Base-by-base conservation (phyloP, 371 early-diverging fungal genomes). In the Batkoa obscura region DNA sequence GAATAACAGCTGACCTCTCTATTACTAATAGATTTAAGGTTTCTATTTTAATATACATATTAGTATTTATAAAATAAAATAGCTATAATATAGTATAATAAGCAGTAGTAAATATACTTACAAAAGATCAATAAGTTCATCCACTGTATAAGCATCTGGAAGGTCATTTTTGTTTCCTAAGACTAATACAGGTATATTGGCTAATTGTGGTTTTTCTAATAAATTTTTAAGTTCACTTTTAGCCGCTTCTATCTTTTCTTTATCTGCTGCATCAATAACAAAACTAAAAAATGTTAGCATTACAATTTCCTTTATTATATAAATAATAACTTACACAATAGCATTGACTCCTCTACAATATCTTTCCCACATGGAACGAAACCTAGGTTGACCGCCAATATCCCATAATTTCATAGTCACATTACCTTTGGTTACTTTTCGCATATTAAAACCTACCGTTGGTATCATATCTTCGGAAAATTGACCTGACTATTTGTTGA, bases 101-200 rank as follows among this genome's bases (percentile, higher is more conserved):
- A 49, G 30, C 4, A 36, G 23, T 23, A 23, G 23, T 23, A 23
- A 23, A 36, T 13, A 43, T 48, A 70, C 83, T 59, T 74, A 85
- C 82, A 96, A 68, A 58, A 71, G 76, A 55, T 97, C 92, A 56
- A 97, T 89, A 41, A 98, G 71, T 62, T 93, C 79, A 15, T 96
- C 91, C 1, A 88, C 94, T 1, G 78, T 76, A 59, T 94, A 68
- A 31, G 96, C 90, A 12, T 77, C 80, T n/a, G 83, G 79, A 59
- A 96, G 68, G 70, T 99, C 99, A 64, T 96, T 98, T 78, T 99
- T 98, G 69, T 98, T 98, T n/a, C 95, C 99, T 32, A 98, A 77
- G 35, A 99, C 92, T 50, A 99, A 78, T 33, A 97, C 83, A 6
- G 98, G 98, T 43, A 96, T 94, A 59, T 79, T 84, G 3, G 83